Evolutionary conservation across 768 basidiomycete species (phyloP), one percentile per base, ranked within the genome.

Genomic region (Saitozyma podzolica): DNA sequence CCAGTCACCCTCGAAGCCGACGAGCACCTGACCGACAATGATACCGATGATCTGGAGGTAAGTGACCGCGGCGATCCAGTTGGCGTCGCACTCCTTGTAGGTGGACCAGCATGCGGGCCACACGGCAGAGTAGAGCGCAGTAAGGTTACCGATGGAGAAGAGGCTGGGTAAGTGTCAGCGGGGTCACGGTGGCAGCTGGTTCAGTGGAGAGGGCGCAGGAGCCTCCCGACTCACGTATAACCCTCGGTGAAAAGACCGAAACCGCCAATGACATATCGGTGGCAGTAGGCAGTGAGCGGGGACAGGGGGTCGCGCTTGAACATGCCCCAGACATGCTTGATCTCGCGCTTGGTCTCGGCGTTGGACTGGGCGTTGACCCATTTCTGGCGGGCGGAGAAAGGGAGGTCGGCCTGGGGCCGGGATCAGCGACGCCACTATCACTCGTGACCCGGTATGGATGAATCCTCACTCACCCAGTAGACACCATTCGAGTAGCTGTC

Each of bases 111-210:
- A 81, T 11, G 47, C 9, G 14, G 79, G 79, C 80, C 81, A 82
- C 8, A 80, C 79, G 9, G 68, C 63, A 47, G 63, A 19, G 69
- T 79, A 82, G 9, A 82, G 70, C 0, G 79, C 64, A 0, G 68
- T 63, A 29, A 81, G 69, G 70, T 81, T 82, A 40, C 80, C 80
- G 60, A 82, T 81, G 9, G 80, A 81, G 78, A 82, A 82, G 39
- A 82, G 70, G 49, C 78, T 68, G 45, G 10, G 40, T 8, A 0
- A 60, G 49, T 51, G 50, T 40, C 13, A 39, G 48, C 14, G 4
- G 17, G 11, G 9, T 9, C 6, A 41, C 37, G 40, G 54, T 40
- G 3, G 2, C 29, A 29, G 53, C 20, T 29, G 16, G 54, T 1
- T 5, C 11, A 40, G 16, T n/a, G 14, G 6, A 42, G 37, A 55